phyloP scores from a whole-genome alignment of 2,329 filamentous ascomycete genomes.

The Botrytis squamosa region DNA sequence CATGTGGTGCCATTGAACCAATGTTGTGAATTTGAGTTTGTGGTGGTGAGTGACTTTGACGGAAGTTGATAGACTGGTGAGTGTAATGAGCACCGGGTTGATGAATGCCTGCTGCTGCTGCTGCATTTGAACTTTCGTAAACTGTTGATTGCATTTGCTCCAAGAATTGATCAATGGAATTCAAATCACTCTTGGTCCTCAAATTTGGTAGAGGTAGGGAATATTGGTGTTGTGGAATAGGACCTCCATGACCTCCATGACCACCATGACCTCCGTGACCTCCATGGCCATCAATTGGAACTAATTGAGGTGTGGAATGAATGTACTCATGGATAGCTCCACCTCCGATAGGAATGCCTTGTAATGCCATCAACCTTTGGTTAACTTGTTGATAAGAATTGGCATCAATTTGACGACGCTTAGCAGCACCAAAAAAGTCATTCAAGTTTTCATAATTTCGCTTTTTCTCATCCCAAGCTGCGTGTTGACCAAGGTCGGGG shows the following conservation, averaged over 20 bases:
- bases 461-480: slow-evolving; percentile 70
- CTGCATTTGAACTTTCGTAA: slow-evolving; percentile 85
- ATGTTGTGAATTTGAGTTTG: slow-evolving; percentile 38
- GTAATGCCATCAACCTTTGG: slow-evolving; percentile 79
- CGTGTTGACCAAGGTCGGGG: slow-evolving; percentile 65
- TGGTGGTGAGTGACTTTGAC: slow-evolving; percentile 56
- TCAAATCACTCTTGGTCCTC: slow-evolving; percentile 87
- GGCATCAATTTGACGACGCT: slow-evolving; percentile 87
- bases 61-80: slow-evolving; percentile 53
- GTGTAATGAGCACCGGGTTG: slow-evolving; percentile 69
- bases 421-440: slow-evolving; percentile 91
- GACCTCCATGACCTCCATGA: slow-evolving; percentile 44
- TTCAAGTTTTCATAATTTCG: slow-evolving; percentile 82
- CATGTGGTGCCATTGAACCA: slow-evolving; percentile 36
- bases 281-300: slow-evolving; percentile 52
- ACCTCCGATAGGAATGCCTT: slow-evolving; percentile 60
- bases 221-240: slow-evolving; percentile 74
- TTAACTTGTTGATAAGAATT: slow-evolving; percentile 88
- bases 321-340: slow-evolving; percentile 57
- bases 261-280: slow-evolving; percentile 45
- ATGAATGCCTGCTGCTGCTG: slow-evolving; percentile 74
- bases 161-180: slow-evolving; percentile 91
- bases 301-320: slow-evolving; percentile 49
- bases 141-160: slow-evolving; percentile 96
- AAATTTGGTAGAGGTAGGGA: slow-evolving; percentile 84